phyloP scores from a whole-genome alignment of 768 basidiomycete genomes.

The Mycena latifolia region DNA sequence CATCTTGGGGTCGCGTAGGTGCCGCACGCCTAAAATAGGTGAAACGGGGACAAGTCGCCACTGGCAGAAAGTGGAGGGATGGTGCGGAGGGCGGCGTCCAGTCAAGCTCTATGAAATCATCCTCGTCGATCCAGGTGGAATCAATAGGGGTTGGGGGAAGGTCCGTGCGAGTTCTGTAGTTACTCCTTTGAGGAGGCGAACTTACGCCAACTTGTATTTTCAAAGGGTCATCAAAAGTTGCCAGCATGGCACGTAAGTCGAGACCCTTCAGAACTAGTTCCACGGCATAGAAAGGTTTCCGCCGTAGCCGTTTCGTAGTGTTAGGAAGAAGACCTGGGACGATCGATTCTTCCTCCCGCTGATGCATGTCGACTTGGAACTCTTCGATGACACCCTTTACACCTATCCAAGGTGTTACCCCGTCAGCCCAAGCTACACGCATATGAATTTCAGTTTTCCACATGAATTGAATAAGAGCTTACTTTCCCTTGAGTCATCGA shows the following conservation, averaged over 20 bases:
- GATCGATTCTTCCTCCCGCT: slow-evolving; percentile 85
- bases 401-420: slow-evolving; percentile 84
- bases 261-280: slow-evolving; percentile 85
- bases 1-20: slow-evolving; percentile 52
- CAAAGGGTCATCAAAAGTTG: slow-evolving; percentile 79
- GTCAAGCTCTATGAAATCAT: slow-evolving; percentile 88
- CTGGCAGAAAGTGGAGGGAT: slow-evolving; percentile 74
- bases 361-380: slow-evolving; percentile 93
- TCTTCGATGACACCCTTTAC: slow-evolving; percentile 86
- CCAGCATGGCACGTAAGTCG: slow-evolving; percentile 83
- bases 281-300: slow-evolving; percentile 90
- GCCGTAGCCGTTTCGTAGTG: slow-evolving; percentile 70
- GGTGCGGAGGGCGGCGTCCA: slow-evolving; percentile 70
- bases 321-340: slow-evolving; percentile 68
- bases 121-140: slow-evolving; percentile 78
- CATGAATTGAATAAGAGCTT: slow-evolving; percentile 33
- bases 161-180: slow-evolving; percentile 60
- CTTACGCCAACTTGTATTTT: slow-evolving; percentile 69
- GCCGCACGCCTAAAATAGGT: slow-evolving; percentile 79
- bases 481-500: slow-evolving; percentile 81
- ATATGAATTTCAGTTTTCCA: slow-evolving; percentile 16
- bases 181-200: slow-evolving; percentile 57
- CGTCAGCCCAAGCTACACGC: slow-evolving; percentile 77
- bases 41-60: slow-evolving; percentile 85
- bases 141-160: slow-evolving; percentile 57